Conservation (phyloP, 1,284 basidiomycete genomes). For the Phlebopus sp. region DNA sequence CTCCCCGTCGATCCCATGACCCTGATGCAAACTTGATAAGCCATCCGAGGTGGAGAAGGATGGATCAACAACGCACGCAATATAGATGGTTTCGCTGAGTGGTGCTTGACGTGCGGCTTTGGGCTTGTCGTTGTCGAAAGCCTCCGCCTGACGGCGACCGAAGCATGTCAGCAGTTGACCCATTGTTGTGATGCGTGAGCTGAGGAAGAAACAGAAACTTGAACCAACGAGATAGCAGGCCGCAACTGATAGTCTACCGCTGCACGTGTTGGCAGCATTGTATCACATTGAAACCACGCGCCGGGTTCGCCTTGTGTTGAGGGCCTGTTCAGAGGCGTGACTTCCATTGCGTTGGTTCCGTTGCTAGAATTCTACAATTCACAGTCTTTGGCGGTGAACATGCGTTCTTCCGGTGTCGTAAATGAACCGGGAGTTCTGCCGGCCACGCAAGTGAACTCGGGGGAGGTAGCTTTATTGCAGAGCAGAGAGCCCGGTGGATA, state of each 20-base stretch:
- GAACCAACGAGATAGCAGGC: conserved; percentile 25
- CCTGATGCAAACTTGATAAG: conserved; percentile 31
- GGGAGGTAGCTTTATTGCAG: not conserved
- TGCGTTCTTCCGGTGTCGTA: conserved; percentile 19
- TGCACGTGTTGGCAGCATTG: conserved; percentile 30
- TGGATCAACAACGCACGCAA: conserved; percentile 22
- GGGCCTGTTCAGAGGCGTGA: conserved; percentile 26
- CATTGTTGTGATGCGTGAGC: conserved; percentile 19
- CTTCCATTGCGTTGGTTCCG: conserved; percentile 17
- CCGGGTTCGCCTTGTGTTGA: conserved; percentile 26
- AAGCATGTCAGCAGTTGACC: conserved; percentile 29
- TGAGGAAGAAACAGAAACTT: conserved; percentile 13
- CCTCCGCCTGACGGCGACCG: conserved; percentile 27
- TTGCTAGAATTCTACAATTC: conserved; percentile 22
- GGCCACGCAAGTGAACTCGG: conserved; percentile 5
- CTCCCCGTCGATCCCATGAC: conserved; percentile 36
- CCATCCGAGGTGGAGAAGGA: not conserved
- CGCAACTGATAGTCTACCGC: conserved; percentile 20
- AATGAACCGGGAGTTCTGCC: conserved; percentile 4
- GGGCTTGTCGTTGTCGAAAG: conserved; percentile 27
- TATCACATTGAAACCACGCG: conserved; percentile 28
- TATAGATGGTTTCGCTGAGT: conserved; percentile 28
- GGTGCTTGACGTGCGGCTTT: conserved; percentile 20
- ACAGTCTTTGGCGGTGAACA: conserved; percentile 20
- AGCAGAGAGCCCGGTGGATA: conserved; percentile 8